phyloP scores from a whole-genome alignment of 148 eudicot species.

The Fallopia convolvulus region DNA sequence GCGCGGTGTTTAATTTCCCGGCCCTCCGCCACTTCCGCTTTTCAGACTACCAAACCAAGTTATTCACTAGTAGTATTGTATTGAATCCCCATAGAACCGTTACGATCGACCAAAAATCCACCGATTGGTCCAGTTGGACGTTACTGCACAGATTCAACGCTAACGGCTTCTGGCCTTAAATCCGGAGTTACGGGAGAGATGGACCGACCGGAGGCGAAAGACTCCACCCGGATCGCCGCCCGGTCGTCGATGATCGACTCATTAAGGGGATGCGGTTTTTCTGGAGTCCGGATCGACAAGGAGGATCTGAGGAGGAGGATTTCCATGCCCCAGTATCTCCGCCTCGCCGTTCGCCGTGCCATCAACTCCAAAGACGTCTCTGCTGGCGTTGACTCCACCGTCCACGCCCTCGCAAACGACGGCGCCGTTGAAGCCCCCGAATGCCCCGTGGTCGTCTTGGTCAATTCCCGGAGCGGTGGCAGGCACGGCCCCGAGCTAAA shows the following conservation, averaged over 20 bases:
- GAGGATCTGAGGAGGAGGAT: slow-evolving; percentile 36
- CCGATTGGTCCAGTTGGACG: not conserved
- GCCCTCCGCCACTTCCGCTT: not conserved
- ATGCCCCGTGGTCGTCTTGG: slow-evolving; percentile 62
- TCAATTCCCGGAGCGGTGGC: slow-evolving; percentile 85
- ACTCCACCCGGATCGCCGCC: slow-evolving; percentile 20
- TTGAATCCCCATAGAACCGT: not conserved
- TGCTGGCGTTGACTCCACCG: slow-evolving; percentile 18
- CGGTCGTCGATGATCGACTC: slow-evolving; percentile 54
- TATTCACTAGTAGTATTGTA: not conserved
- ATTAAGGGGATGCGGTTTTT: slow-evolving; percentile 24
- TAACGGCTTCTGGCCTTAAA: not conserved
- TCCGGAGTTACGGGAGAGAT: slow-evolving; percentile 1
- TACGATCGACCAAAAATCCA: not conserved
- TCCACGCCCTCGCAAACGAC: slow-evolving; percentile 19
- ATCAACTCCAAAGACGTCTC: slow-evolving; percentile 28
- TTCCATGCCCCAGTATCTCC: slow-evolving; percentile 43
- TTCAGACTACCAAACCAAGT: not conserved
- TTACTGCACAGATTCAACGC: not conserved
- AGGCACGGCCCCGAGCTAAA: slow-evolving; percentile 21
- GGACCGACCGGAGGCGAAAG: slow-evolving; percentile 23
- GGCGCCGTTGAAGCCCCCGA: slow-evolving; percentile 26
- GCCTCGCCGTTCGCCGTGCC: slow-evolving; percentile 42
- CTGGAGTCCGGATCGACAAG: slow-evolving; percentile 29
- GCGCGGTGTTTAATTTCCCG: not conserved